Evolutionary conservation across 106 monocot genomes (phyloP).

Genomic region (Dioscorea alata): DNA sequence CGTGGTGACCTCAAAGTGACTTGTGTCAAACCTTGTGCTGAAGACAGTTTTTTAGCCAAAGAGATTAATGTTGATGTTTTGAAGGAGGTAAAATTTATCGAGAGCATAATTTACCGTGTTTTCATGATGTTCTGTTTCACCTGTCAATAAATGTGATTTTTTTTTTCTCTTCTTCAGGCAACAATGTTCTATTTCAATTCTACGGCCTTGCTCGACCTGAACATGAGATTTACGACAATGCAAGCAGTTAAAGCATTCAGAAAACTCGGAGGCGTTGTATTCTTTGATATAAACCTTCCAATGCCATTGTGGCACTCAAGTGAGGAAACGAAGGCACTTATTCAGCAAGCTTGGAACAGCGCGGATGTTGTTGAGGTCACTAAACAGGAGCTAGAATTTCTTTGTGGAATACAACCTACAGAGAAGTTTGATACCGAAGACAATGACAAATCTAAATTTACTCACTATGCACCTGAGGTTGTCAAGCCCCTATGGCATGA

Average conservation of each 20-base stretch:
- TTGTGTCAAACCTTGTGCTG: constrained; percentile 50
- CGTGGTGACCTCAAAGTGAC: constrained; percentile 46
- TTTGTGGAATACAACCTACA: constrained; percentile 45
- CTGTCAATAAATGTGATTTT: too few species aligned
- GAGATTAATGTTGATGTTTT: constrained; percentile 74
- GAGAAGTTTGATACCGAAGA: constrained; percentile 70
- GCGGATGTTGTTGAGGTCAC: constrained; percentile 79
- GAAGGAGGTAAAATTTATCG: constrained; percentile 51
- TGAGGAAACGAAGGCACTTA: constrained; percentile 44
- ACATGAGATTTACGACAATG: constrained; percentile 44
- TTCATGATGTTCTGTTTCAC: too few species aligned
- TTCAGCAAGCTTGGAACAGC: constrained; percentile 59
- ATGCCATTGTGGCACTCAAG: constrained; percentile 70
- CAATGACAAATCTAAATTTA: constrained; percentile 63
- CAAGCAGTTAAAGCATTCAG: constrained; percentile 59
- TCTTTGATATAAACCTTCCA: constrained; percentile 79
- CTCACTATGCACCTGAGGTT: constrained; percentile 47
- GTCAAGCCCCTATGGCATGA: constrained; percentile 73
- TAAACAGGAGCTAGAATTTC: constrained; percentile 82
- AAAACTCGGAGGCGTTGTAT: constrained; percentile 53
- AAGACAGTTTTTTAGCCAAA: constrained; percentile 58
- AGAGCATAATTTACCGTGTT: too few species aligned
- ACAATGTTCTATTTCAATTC: constrained; percentile 96
- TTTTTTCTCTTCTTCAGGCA: constrained; percentile 42
- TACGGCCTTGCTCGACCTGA: constrained; percentile 53